Conservation (phyloP, 2,329 filamentous ascomycete genomes). For the Hypoxylon sp. region DNA sequence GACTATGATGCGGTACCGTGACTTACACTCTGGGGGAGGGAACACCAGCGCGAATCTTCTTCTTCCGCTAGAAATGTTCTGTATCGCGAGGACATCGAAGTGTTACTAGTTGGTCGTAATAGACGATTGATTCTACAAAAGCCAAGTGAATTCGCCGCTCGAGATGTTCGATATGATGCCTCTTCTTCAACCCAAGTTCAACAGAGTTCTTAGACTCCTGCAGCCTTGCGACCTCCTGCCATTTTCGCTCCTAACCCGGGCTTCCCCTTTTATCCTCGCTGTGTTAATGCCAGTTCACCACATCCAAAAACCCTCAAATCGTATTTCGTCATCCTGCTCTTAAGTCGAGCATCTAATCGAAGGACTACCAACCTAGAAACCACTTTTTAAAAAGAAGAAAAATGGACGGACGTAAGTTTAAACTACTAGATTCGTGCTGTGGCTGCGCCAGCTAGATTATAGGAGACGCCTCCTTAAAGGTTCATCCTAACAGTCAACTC, state of each 20-base stretch:
- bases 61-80: conserved; percentile 39
- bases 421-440: conserved; percentile 17
- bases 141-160: conserved; percentile 48
- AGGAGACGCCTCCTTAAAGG: conserved; percentile 25
- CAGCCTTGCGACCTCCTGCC: conserved; percentile 46
- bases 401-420: conserved; percentile 56
- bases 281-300: conserved; percentile 32
- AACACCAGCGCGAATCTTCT: conserved; percentile 37
- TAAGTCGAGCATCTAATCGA: conserved; percentile 15
- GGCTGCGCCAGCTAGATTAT: conserved; percentile 22
- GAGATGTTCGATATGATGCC: conserved; percentile 46
- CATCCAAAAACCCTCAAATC: conserved; percentile 16
- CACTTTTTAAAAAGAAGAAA: conserved; percentile 37
- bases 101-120: conserved; percentile 39
- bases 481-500: conserved; percentile 44
- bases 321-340: conserved; percentile 21
- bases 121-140: conserved; percentile 51
- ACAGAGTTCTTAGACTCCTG: conserved; percentile 44
- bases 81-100: conserved; percentile 46
- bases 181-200: conserved; percentile 43
- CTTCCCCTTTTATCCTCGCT: conserved; percentile 25
- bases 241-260: conserved; percentile 32
- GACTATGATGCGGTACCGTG: conserved; percentile 41
- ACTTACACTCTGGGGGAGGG: conserved; percentile 46
- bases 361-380: conserved; percentile 25